Evolutionary conservation across 108 stramenopile species (phyloP).

Genomic region (Cyclotella sp.): DNA sequence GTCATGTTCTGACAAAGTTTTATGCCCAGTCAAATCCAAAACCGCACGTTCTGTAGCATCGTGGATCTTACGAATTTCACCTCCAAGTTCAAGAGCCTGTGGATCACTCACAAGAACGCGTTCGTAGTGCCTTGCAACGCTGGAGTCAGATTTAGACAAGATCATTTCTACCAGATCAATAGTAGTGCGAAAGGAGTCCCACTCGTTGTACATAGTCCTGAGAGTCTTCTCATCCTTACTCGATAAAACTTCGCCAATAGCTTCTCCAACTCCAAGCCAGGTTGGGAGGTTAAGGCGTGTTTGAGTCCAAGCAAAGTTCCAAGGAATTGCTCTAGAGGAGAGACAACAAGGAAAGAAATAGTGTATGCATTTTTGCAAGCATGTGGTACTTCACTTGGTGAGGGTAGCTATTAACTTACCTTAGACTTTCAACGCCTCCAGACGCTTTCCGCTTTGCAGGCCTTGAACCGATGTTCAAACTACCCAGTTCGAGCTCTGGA

Average conservation of each 20-base stretch:
- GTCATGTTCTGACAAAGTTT: conserved; percentile 76
- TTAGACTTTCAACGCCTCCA: conserved; percentile 95
- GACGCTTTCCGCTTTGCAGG: conserved; percentile 95
- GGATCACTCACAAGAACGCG: conserved; percentile 76
- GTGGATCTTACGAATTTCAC: conserved; percentile 77
- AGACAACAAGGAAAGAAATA: not conserved
- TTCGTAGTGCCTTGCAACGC: conserved; percentile 93
- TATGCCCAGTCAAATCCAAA: conserved; percentile 80
- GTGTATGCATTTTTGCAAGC: not conserved
- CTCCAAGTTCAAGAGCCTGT: conserved; percentile 76
- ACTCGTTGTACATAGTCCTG: conserved; percentile 88
- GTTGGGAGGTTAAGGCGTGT: conserved; percentile 94
- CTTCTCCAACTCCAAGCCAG: conserved; percentile 97
- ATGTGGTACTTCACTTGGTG: too few relatives aligned
- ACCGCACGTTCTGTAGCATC: conserved; percentile 76
- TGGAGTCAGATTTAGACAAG: conserved; percentile 91
- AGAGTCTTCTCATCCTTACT: conserved; percentile 67
- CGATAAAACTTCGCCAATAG: conserved; percentile 64
- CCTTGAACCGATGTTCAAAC: conserved; percentile 96
- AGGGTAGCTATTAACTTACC: not conserved
- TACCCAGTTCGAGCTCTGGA: conserved; percentile 93
- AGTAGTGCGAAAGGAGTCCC: conserved; percentile 91
- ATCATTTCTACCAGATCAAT: conserved; percentile 97
- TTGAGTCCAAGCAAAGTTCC: conserved; percentile 99
- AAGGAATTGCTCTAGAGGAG: conserved; percentile 63